Evolutionary conservation across 1,139 yeast genomes (phyloP), one percentile per base, ranked within the genome.

Genomic region (Meyerozyma guilliermondii): DNA sequence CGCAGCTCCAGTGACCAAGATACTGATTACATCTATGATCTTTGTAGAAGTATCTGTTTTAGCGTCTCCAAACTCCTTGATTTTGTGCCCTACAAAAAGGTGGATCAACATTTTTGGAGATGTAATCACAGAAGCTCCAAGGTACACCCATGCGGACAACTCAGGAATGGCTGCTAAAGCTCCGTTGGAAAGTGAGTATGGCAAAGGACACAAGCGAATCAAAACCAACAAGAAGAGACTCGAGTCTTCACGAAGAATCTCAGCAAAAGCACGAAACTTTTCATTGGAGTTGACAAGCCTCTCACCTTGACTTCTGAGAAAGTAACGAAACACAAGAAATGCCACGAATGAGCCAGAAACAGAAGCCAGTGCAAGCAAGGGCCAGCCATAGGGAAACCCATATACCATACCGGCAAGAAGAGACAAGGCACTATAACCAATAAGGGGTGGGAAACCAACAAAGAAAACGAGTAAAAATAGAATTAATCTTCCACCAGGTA

Each of bases 131-230:
- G 92, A 83, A 1, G 97, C 96, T 35, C 81, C 59, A 7, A 82
- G 68, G 59, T 85, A 92, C 24, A 82, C 79, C 39, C 62, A 46
- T 1, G 81, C 66, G 0, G 83, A 70, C 14, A 89, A 72, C 26
- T 87, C 84, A 0, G 95, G 96, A 18, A 91, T 77, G 3, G 92
- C 84, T 5, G 95, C 92, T 50, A 92, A 71, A 0, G 95, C 97
- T 4, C 97, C 98, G 56, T 92, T 92, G 0, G 95, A 84, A 36
- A 91, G 67, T 4, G 96, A 87, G 58, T 91, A 92, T 0, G 98
- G 98, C 53, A 91, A 75, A 0, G 98, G 98, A 53, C 97, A 88
- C 45, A 91, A 63, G 43, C 97, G 71, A 37, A 92, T 76, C 59
- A 91, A 71, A 43, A 83, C 76, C 43, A 92, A 64, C 35, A 92